Evolutionary conservation across 495 filamentous ascomycete genomes (phyloP).

Genomic region (Aspergillus egyptiacus): DNA sequence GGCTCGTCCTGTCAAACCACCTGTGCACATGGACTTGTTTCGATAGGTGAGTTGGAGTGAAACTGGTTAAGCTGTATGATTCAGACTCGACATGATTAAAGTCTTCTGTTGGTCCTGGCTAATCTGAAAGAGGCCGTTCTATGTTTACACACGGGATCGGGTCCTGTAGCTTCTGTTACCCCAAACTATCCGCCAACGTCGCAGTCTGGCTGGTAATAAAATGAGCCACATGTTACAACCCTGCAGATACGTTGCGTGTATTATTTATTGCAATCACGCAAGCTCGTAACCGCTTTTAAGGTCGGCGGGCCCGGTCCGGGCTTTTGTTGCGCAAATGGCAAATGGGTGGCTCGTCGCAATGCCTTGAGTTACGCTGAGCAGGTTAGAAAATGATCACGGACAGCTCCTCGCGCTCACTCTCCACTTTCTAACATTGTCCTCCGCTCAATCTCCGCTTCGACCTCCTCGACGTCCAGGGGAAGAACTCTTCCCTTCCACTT

Average conservation of each 20-base stretch:
- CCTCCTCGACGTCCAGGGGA: conserved; percentile 45
- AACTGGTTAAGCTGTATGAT: background rate
- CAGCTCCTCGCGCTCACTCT: conserved; percentile 28
- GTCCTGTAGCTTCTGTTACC: too few relatives aligned
- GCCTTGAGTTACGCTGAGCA: background rate
- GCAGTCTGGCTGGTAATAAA: too few relatives aligned
- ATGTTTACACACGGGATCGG: too few relatives aligned
- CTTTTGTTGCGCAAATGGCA: too few relatives aligned
- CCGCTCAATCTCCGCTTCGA: conserved; percentile 58
- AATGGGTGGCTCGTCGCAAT: background rate
- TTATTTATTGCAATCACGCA: background rate
- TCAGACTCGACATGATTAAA: background rate
- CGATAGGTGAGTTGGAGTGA: background rate
- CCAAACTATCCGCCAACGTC: too few relatives aligned
- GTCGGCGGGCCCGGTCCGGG: too few relatives aligned
- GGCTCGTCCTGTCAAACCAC: conserved; percentile 12
- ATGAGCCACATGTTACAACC: too few relatives aligned
- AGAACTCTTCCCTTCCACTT: conserved; percentile 38
- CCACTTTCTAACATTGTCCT: conserved; percentile 50
- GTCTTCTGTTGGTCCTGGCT: background rate
- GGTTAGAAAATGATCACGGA: background rate
- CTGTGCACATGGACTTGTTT: background rate
- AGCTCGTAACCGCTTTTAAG: background rate
- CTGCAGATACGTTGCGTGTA: too few relatives aligned
- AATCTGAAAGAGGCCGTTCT: background rate